Evolutionary conservation across 225 moss, liverwort and hornwort genomes (phyloP), one percentile per base, ranked within the genome.

Genomic region (Climacium dendroides): DNA sequence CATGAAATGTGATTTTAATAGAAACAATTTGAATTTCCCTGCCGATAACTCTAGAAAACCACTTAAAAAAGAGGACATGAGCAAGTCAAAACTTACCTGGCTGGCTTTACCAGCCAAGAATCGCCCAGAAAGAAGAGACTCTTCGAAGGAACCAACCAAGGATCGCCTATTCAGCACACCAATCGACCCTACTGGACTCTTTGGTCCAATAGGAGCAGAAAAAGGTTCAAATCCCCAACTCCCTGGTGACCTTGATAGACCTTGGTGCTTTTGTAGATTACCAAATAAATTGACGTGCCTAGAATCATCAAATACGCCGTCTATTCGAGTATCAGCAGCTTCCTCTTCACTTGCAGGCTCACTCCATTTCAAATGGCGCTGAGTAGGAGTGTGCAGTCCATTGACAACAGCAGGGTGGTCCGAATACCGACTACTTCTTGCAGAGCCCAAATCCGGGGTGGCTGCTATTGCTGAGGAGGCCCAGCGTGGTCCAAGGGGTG

Each of bases 131-230:
- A 99, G 94, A 85, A 99, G 93, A 62, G 97, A 99, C 87, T 99
- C 98, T 86, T 99, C 98, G 39, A 99, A 99, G n/a, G 98, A 99
- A 70, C 98, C 98, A 60, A 99, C 97, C 88, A 99, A 91, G 28
- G 98, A 99, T 45, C 98, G 93, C 90, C 98, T 91, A 67, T 84
- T 93, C 35, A 95, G 92, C 55, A 87, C 92, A 82, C 94, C 91
- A 79, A 93, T 61, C 72, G 95, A 91, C 41, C 93, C 94, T 58
- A 93, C 94, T 37, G 95, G 88, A 81, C 94, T 93, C 89, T 95
- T 96, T 60, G 92, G 81, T 61, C 93, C 96, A 37, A 86, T 93
- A 35, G 86, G 85, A 34, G 92, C 91, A 87, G 96, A 95, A 28
- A 88, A 85, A 62, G 93, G 86, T 80, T 96, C 97, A 60, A 91